phyloP scores from a whole-genome alignment of 805 yeast genomes.

The Blastobotrys terrestris region DNA sequence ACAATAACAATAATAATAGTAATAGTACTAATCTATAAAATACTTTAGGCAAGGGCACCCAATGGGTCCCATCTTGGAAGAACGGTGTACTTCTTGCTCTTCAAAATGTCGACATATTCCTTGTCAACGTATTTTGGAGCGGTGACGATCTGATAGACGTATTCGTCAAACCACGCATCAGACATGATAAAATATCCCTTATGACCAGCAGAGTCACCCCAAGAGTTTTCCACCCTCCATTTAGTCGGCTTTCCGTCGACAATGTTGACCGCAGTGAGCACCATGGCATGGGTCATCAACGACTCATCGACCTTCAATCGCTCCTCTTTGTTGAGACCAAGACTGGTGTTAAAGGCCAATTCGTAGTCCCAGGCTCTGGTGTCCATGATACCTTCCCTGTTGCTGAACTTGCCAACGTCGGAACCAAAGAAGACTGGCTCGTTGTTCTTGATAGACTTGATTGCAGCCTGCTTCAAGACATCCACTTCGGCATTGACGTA shows the following conservation, averaged over 20 bases:
- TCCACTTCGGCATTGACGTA: constrained; percentile 67
- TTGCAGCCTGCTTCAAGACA: constrained; percentile 54
- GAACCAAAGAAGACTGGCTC: constrained; percentile 86
- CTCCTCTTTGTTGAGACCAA: constrained; percentile 55
- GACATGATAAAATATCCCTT: constrained; percentile 69
- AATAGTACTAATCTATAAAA: no score
- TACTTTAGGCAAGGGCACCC: constrained; percentile 56
- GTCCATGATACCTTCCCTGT: constrained; percentile 68
- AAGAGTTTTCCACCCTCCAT: constrained; percentile 71
- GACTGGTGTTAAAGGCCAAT: constrained; percentile 33
- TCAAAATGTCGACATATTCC: constrained; percentile 35
- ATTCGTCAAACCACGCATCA: constrained; percentile 67
- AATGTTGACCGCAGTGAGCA: constrained; percentile 73
- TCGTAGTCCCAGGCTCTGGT: constrained; percentile 61
- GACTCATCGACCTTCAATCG: constrained; percentile 67
- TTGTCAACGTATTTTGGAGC: constrained; percentile 43
- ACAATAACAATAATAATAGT: no score
- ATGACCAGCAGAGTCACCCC: constrained; percentile 64
- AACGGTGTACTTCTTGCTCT: constrained; percentile 41
- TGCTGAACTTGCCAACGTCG: constrained; percentile 75
- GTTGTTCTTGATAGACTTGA: constrained; percentile 62
- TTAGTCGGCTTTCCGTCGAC: constrained; percentile 59
- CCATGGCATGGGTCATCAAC: constrained; percentile 91
- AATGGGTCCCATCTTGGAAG: constrained; percentile 75
- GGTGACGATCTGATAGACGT: constrained; percentile 66